These are phyloP conservation scores for Colletotrichum sp. DNA, from an alignment of 2,329 filamentous ascomycete species.

Conservation along the genomic window DNA sequence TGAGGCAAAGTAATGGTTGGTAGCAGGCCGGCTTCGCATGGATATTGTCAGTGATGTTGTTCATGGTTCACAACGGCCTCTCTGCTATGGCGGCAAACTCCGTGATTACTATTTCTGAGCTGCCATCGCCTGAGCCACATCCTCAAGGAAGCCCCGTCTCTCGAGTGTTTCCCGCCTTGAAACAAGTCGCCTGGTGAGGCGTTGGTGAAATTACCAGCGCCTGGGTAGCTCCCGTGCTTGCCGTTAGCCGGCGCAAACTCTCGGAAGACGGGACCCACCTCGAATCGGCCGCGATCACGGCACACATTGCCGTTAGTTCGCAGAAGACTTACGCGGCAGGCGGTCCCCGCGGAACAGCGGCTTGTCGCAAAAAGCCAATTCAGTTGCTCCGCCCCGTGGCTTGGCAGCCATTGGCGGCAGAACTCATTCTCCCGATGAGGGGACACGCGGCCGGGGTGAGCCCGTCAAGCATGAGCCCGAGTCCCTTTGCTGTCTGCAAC, in stretches of 20 bases:
- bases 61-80: neutral
- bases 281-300: neutral
- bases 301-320: neutral
- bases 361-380: neutral
- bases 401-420: neutral
- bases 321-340: neutral
- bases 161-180: neutral
- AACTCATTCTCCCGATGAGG: neutral
- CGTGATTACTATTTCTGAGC: neutral
- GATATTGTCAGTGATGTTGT: neutral
- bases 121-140: neutral
- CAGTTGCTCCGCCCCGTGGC: neutral
- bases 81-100: neutral
- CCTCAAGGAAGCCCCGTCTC: neutral
- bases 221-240: neutral
- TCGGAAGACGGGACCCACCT: neutral
- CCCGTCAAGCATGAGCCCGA: neutral
- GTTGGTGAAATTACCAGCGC: neutral
- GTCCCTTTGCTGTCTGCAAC: neutral
- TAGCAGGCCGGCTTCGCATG: neutral
- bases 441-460: neutral
- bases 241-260: neutral
- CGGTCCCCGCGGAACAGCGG: neutral
- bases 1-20: neutral
- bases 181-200: neutral